Base-by-base conservation (phyloP, 352 stramenopile genomes). In the Pythium pyrilobum region DNA sequence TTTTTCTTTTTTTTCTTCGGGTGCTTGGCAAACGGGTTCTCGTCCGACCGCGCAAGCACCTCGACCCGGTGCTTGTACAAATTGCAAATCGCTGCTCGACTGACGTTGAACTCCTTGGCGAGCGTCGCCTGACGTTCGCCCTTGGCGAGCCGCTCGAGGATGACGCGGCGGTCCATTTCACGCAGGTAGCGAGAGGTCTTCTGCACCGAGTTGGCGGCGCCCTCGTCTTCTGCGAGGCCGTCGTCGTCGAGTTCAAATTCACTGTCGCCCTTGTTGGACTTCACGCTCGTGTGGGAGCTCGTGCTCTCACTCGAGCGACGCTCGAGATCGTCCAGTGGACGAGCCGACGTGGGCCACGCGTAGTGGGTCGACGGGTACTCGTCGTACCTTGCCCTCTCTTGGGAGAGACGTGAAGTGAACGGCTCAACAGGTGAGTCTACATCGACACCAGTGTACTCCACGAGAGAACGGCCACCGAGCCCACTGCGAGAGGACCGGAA, bases 31-130 rank as follows among this genome's bases (percentile, higher is more conserved):
- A 80, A 56, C 31, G 71, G 69, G 36, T 87, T 57, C 51, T 72
- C 66, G 38, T 76, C 48, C 20, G 52, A 37, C 12, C 75, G 71
- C 5, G 72, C 66, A 8, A 81, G 28, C 0, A 85, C 62, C 1
- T 64, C 49, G 7, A 69, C 54, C 16, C 68, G 70, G 16, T 83
- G 67, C 29, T 83, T 79, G 51, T 69, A 80, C 12, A 87, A 38
- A 33, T 87, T 83, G 50, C 64, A 85, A 42, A 87, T 83, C 7
- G 75, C 69, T 10, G 74, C 64, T 7, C 76, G 74, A 29, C 69
- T 87, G 32, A 82, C 76, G 16, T 62, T 62, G 47, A 74, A 85
- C 24, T 86, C 75, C 45, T 84, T 82, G 34, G 75, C 75, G 15
- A 84, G 63, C 23, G 64, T 55, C 29, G 65, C 69, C 36, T 84